Percentiles rank a stretch among this genome's conserved stretches.
These are phyloP conservation scores for Phaeosphaeria sp. DNA, from an alignment of 2,329 filamentous ascomycete genomes.

Conservation along the genomic window DNA sequence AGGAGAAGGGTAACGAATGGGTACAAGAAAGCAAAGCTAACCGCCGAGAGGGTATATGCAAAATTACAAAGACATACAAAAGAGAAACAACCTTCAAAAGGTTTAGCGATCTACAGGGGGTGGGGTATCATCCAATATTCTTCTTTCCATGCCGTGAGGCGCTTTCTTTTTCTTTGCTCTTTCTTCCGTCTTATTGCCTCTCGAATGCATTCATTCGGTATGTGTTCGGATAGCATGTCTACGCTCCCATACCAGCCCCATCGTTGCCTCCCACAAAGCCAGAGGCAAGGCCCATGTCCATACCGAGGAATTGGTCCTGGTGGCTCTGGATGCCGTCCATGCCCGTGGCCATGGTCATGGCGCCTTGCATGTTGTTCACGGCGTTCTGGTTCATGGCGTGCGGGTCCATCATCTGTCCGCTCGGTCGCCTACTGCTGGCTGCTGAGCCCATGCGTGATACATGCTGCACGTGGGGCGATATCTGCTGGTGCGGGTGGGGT, in stretches of 20 bases:
- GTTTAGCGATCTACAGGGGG: not conserved
- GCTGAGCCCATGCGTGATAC: slow-evolving; percentile 38
- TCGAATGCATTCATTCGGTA: no score
- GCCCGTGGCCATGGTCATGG: slow-evolving; percentile 31
- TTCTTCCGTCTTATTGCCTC: not conserved
- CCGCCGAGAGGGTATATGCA: not conserved
- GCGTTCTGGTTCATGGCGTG: slow-evolving; percentile 28
- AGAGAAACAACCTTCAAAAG: not conserved
- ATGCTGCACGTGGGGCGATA: slow-evolving; percentile 32
- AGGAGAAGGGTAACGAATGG: not conserved
- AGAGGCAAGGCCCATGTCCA: slow-evolving; percentile 35
- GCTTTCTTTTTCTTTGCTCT: not conserved
- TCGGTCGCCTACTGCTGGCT: slow-evolving; percentile 37
- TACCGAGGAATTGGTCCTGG: slow-evolving; percentile 39
- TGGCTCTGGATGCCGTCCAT: slow-evolving; percentile 44
- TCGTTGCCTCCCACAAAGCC: not conserved
- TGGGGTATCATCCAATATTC: not conserved
- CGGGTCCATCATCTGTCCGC: slow-evolving; percentile 39
- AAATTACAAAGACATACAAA: not conserved
- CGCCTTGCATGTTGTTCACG: slow-evolving; percentile 14
- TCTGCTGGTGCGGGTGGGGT: slow-evolving; percentile 37
- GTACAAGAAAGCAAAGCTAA: not conserved
- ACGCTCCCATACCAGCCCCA: not conserved
- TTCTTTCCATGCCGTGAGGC: not conserved
- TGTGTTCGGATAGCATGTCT: not conserved